Evolutionary conservation across 768 basidiomycete genomes (phyloP).

Genomic region (Trametopsis cervina): DNA sequence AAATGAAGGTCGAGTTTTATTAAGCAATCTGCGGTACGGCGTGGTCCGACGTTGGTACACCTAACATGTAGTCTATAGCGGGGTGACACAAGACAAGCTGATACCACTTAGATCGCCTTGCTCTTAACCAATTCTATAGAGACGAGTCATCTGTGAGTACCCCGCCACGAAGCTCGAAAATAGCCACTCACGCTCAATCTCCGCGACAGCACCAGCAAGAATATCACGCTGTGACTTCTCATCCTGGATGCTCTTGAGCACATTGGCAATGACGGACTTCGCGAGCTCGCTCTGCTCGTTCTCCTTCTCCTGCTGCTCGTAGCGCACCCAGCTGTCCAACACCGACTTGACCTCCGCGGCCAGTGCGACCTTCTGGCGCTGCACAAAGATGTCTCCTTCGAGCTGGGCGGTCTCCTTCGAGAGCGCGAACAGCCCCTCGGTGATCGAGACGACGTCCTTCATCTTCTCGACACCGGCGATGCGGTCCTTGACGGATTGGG

Average conservation of each 20-base stretch:
- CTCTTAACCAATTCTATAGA: constrained; percentile 77
- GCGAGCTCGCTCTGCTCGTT: constrained; percentile 91
- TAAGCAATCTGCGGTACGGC: neutral
- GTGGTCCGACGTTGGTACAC: neutral
- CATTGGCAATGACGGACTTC: constrained; percentile 82
- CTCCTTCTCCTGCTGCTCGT: constrained; percentile 95
- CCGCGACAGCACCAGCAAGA: constrained; percentile 67
- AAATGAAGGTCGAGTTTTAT: neutral
- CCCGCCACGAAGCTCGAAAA: neutral
- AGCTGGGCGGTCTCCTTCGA: constrained; percentile 95
- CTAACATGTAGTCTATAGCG: neutral
- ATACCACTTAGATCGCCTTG: constrained; percentile 68
- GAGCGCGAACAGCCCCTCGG: constrained; percentile 82
- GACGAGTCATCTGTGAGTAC: neutral
- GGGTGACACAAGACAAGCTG: neutral
- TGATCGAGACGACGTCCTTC: constrained; percentile 93
- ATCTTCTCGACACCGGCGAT: constrained; percentile 88
- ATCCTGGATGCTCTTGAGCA: constrained; percentile 74
- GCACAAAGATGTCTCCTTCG: constrained; percentile 85
- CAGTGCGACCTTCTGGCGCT: constrained; percentile 82
- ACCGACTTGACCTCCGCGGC: constrained; percentile 89
- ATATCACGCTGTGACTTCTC: constrained; percentile 88
- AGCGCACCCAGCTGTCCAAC: constrained; percentile 97
- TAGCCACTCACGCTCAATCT: constrained; percentile 82
- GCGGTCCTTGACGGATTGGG: constrained; percentile 86